Evolutionary conservation across 1,139 yeast genomes (phyloP).

Genomic region (Candida labiduridarum): DNA sequence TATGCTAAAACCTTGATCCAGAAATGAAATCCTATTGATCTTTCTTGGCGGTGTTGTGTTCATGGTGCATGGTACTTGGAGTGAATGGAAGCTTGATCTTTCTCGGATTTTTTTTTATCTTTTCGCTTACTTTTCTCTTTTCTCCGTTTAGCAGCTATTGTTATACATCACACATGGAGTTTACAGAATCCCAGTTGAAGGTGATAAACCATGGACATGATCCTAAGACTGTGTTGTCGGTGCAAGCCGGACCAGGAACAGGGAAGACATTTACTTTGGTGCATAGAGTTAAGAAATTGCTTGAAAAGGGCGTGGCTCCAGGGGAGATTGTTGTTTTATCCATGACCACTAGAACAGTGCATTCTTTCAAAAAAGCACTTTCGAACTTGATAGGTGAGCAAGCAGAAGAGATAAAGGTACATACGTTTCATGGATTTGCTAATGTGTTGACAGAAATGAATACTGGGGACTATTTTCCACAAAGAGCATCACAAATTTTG

Average conservation of each 20-base stretch:
- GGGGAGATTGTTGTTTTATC: constrained; percentile 62
- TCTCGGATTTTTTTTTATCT: constrained; percentile 10
- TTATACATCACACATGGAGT: constrained; percentile 6
- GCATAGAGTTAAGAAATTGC: constrained; percentile 51
- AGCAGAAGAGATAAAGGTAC: constrained; percentile 40
- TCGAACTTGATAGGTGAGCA: constrained; percentile 33
- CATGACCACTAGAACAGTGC: constrained; percentile 71
- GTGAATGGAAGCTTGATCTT: constrained; percentile 9
- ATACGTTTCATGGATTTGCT: constrained; percentile 69
- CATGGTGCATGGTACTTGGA: neutral
- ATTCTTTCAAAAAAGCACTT: constrained; percentile 48
- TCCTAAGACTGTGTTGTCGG: constrained; percentile 38
- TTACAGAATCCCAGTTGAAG: constrained; percentile 11
- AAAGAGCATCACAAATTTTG: constrained; percentile 33
- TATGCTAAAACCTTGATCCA: constrained; percentile 38
- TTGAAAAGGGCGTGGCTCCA: constrained; percentile 47
- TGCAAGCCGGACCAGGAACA: constrained; percentile 75
- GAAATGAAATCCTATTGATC: constrained; percentile 33
- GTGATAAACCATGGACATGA: constrained; percentile 9
- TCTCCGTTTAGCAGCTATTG: neutral
- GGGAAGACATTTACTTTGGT: constrained; percentile 73
- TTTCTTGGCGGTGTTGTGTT: constrained; percentile 21
- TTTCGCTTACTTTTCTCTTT: neutral
- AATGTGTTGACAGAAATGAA: constrained; percentile 47
- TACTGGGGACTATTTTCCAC: constrained; percentile 26